Conservation (phyloP, 1,139 yeast genomes). For the Meyerozyma sp. region DNA sequence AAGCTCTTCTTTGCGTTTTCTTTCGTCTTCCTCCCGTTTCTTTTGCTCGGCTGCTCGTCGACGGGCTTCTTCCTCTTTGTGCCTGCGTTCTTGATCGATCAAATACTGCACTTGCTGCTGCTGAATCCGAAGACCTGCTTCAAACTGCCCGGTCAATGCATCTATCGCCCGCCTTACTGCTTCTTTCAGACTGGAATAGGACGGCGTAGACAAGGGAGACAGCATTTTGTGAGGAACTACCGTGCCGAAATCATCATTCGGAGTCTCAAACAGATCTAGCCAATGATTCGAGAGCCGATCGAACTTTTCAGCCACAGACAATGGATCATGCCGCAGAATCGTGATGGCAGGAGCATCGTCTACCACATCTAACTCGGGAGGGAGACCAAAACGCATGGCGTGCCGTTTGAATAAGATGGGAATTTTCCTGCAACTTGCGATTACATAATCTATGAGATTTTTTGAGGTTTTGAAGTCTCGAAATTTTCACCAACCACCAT, state of each 20-base stretch:
- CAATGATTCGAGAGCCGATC: neutral
- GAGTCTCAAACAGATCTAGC: neutral
- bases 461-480: constrained; percentile 4
- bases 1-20: constrained; percentile 12
- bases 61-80: constrained; percentile 10
- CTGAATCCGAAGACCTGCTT: neutral
- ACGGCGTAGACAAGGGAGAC: neutral
- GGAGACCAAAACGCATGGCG: constrained; percentile 18
- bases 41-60: constrained; percentile 11
- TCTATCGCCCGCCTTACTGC: neutral
- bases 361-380: constrained; percentile 18
- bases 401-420: no score
- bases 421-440: no score
- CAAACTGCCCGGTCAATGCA: neutral
- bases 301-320: neutral
- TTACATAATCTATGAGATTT: neutral
- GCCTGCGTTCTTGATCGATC: constrained; percentile 11
- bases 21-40: constrained; percentile 11
- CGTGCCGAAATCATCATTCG: neutral
- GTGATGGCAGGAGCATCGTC: constrained; percentile 6
- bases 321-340: neutral
- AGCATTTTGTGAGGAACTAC: neutral
- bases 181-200: neutral
- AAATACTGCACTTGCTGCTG: neutral
- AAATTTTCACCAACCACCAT: constrained; percentile 1